Conservation (phyloP, 2,329 filamentous ascomycete species). For the Colletotrichum siamense region DNA sequence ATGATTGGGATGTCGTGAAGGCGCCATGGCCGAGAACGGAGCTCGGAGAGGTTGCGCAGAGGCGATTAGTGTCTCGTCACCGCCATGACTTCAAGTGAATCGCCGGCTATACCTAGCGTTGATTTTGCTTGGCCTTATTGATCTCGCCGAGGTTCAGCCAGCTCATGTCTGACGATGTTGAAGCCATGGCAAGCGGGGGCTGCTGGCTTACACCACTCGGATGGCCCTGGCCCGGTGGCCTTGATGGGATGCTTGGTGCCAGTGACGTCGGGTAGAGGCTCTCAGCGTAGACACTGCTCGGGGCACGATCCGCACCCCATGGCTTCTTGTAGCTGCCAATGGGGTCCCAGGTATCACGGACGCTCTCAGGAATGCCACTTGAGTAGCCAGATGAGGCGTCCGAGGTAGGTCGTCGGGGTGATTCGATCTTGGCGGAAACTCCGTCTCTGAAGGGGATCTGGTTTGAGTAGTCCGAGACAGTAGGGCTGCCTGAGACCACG, state of each 20-base stretch:
- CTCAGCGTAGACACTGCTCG: slow-evolving; percentile 57
- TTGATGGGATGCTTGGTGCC: slow-evolving; percentile 37
- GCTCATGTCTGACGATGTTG: slow-evolving; percentile 72
- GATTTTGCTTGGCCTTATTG: slow-evolving; percentile 21
- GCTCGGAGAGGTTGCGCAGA: slow-evolving; percentile 4
- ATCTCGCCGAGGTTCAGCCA: slow-evolving; percentile 75
- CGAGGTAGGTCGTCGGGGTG: slow-evolving; percentile 49
- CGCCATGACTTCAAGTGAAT: slow-evolving; percentile 14
- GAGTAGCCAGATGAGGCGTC: slow-evolving; percentile 62
- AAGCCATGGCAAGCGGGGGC: slow-evolving; percentile 55
- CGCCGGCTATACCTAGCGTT: not conserved
- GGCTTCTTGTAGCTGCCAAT: slow-evolving; percentile 43
- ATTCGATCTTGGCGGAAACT: slow-evolving; percentile 65
- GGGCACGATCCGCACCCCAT: slow-evolving; percentile 56
- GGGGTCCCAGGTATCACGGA: slow-evolving; percentile 62
- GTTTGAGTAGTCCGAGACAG: slow-evolving; percentile 64
- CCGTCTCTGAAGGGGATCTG: slow-evolving; percentile 60
- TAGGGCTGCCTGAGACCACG: slow-evolving; percentile 74
- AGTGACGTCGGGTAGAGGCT: slow-evolving; percentile 49
- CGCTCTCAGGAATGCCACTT: slow-evolving; percentile 70
- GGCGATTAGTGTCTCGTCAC: slow-evolving; percentile 14
- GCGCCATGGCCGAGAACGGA: slow-evolving; percentile 20
- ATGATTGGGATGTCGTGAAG: slow-evolving; percentile 23
- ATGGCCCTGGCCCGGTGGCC: slow-evolving; percentile 28
- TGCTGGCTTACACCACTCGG: slow-evolving; percentile 49